phyloP scores from a whole-genome alignment of 805 yeast genomes.

The Nakazawaea holstii region DNA sequence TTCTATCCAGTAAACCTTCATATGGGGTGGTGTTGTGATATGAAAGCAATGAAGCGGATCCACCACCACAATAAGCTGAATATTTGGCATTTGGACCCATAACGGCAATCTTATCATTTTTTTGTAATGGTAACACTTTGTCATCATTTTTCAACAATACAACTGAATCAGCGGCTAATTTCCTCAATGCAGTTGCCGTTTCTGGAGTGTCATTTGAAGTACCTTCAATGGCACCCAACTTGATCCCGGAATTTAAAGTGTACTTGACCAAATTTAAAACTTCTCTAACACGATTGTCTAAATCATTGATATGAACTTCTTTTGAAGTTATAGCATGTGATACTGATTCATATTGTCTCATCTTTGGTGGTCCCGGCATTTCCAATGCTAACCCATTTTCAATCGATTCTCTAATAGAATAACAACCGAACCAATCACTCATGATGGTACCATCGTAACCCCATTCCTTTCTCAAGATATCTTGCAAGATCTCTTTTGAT shows the following conservation, averaged over 20 bases:
- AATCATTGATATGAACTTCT: constrained; percentile 32
- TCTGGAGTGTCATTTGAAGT: constrained; percentile 41
- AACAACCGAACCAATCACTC: constrained; percentile 41
- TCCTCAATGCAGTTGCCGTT: constrained; percentile 35
- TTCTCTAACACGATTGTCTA: constrained; percentile 43
- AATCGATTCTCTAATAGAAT: constrained; percentile 28
- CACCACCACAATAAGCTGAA: constrained; percentile 54
- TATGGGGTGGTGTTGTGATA: constrained; percentile 45
- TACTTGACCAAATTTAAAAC: constrained; percentile 44
- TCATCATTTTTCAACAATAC: constrained; percentile 53
- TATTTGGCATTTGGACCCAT: constrained; percentile 57
- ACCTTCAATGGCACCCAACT: constrained; percentile 34
- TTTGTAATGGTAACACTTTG: constrained; percentile 39
- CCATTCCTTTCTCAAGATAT: constrained; percentile 35
- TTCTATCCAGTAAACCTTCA: constrained; percentile 35
- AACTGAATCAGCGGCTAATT: constrained; percentile 44
- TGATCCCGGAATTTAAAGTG: constrained; percentile 26
- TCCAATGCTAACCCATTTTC: constrained; percentile 40
- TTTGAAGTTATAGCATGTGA: constrained; percentile 35
- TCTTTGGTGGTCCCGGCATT: constrained; percentile 39
- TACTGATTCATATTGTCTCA: constrained; percentile 29
- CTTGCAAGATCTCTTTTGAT: constrained; percentile 26
- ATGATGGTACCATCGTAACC: constrained; percentile 32
- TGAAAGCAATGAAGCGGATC: constrained; percentile 49
- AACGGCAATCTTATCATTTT: constrained; percentile 36